Evolutionary conservation across 352 stramenopile genomes (phyloP), one percentile per base, ranked within the genome.

Genomic region (Phytophthora podocarpi): DNA sequence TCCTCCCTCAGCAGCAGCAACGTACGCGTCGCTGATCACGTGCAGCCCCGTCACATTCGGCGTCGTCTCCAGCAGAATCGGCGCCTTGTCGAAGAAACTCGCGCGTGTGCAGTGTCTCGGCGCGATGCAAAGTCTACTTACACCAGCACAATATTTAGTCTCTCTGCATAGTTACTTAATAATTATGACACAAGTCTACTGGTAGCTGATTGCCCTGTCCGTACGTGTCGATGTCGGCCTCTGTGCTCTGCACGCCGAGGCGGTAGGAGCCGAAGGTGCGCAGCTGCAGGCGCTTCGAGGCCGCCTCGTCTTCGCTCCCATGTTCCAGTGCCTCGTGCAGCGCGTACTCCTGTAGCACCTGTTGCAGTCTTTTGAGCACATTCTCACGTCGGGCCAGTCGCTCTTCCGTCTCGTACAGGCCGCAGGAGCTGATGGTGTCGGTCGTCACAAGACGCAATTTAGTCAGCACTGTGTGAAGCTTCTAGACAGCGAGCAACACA

Each of bases 231-330:
- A 96, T 96, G 54, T 96, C 87, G 1, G 87, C 85, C 12, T 96
- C 88, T 15, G 72, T 78, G 27, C 80, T 91, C 59, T 98, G 89
- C 3, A 97, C 89, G 18, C 83, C 82, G 3, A 98, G 80, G 5
- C 86, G 75, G 41, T 89, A 96, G 0, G 93, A 98, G 34, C 96
- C 96, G 76, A 98, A 98, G 3, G 90, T 97, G 31, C 87, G 78
- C 10, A 98, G 59, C 49, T 93, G 72, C 46, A 94, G 18, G 30
- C 64, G 55, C 57, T 67, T 84, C 16, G 35, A 39, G 6, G 64
- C 46, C 2, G 76, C 72, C 7, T 89, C 66, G 0, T 60, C 34
- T 51, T 95, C 80, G 32, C 57, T 82, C 68, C 76, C 86, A 35
- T 58, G 58, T 10, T 24, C 37, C 12, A 82, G 52, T 0, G 62